Conservation (phyloP, 352 stramenopile species). For the Globisporangium splendens region DNA sequence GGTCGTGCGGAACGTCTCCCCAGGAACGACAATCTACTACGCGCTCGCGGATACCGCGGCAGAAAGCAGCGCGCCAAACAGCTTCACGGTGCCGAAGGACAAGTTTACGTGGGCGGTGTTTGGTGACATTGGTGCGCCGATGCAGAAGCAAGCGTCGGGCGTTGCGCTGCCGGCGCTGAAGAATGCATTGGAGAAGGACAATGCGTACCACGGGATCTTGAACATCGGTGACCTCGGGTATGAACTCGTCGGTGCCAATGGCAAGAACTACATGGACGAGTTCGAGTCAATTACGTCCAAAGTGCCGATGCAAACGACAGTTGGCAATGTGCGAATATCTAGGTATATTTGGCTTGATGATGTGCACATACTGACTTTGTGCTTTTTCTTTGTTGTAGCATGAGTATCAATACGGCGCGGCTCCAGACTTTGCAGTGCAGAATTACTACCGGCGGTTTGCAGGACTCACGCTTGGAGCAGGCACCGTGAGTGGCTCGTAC, state of each 20-base stretch:
- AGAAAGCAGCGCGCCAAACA: conserved; percentile 17
- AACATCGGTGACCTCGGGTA: conserved; percentile 77
- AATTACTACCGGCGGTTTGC: conserved; percentile 74
- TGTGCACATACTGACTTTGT: neutral
- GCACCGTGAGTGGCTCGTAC: conserved; percentile 47
- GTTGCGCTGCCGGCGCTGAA: conserved; percentile 66
- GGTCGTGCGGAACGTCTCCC: conserved; percentile 38
- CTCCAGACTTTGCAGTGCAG: conserved; percentile 51
- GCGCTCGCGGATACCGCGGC: conserved; percentile 27
- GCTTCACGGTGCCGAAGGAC: conserved; percentile 42
- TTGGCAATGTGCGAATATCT: conserved; percentile 53
- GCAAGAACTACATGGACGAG: conserved; percentile 71
- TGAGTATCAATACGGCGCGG: conserved; percentile 59
- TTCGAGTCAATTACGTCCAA: conserved; percentile 50
- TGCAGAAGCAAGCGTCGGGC: conserved; percentile 50
- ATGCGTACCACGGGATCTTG: conserved; percentile 49
- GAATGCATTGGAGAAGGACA: conserved; percentile 28
- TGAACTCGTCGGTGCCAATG: conserved; percentile 57
- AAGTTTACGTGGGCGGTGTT: conserved; percentile 75
- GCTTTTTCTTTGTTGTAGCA: conserved; percentile 31
- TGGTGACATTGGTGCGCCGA: conserved; percentile 56
- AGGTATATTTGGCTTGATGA: neutral
- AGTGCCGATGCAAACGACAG: conserved; percentile 71
- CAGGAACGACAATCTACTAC: conserved; percentile 57
- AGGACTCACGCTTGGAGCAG: conserved; percentile 45